Evolutionary conservation across 164 flowering plant genomes (phyloP).

Genomic region (Umbellularia californica): DNA sequence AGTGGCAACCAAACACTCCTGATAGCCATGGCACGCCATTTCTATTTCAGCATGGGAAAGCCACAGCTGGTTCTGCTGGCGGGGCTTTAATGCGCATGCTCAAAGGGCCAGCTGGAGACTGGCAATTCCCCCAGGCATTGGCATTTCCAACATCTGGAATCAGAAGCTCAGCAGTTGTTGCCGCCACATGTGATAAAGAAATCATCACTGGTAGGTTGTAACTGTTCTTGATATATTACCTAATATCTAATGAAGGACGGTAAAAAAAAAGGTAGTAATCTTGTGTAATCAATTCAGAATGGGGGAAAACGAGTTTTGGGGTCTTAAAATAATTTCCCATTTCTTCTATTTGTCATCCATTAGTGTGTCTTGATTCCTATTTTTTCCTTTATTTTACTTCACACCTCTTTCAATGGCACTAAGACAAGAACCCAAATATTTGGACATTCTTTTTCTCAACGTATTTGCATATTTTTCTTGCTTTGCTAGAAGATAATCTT

Average conservation of each 20-base stretch:
- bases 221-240: background rate
- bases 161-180: constrained; percentile 69
- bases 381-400: no score
- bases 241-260: background rate
- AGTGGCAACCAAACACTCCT: constrained; percentile 99
- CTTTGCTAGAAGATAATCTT: no score
- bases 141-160: constrained; percentile 85
- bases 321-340: background rate
- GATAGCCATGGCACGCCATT: constrained; percentile 93
- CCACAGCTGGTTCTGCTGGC: constrained; percentile 45
- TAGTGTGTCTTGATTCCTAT: background rate
- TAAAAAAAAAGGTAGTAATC: background rate
- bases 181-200: constrained; percentile 76
- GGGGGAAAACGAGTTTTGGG: background rate
- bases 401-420: no score
- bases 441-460: no score
- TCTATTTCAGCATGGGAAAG: constrained; percentile 87
- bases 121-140: constrained; percentile 82
- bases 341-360: background rate
- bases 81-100: constrained; percentile 89
- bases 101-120: constrained; percentile 64
- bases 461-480: no score
- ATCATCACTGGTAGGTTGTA: constrained; percentile 73
- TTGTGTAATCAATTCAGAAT: background rate
- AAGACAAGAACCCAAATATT: no score